Evolutionary conservation across 2,329 filamentous ascomycete species (phyloP), one percentile per base, ranked within the genome.

Genomic region (Phaeomoniella chlamydospora): DNA sequence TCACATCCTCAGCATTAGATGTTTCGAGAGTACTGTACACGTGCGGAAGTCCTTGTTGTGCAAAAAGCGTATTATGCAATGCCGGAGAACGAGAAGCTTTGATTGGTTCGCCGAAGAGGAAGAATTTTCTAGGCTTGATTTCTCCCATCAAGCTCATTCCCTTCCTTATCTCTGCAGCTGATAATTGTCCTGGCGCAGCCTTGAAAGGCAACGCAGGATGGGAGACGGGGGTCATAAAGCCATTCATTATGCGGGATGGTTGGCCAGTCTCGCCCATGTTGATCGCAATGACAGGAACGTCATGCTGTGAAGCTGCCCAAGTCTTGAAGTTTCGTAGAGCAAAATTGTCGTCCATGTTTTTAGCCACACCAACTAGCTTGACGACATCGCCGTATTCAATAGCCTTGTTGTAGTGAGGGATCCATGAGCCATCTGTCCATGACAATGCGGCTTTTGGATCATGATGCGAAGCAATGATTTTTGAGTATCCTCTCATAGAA

Each of bases 401-500:
- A 12, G 88, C 88, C 50, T 76, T 77, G 58, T 94, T 94, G 66
- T 93, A 96, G 58, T 77, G 79, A 17, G 78, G 71, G 38, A 90
- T 77, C 88, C 90, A 98, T 0, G 83, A 84, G n/a, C 83, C 85
- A 46, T 92, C 87, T 44, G 69, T 77, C 90, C 90, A 98, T 2
- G 83, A 88, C 13, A 96, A 65, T 15, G 68, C 65, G 5, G 80
- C 80, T 38, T 71, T 62, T 0, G 86, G 83, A 53, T 98, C 90
- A 54, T 98, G 90, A 54, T 98, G 88, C 1, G 90, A 98, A 5
- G 88, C 86, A 48, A 98, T 93, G 51, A 98, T 82, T 42, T 77
- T 80, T 1, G 84, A 85, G 44, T 72, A 68, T 2, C 79, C 77
- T 54, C 83, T 80, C 43, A 67, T 72, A 37, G 78, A 72, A 0